Conservation (phyloP, 805 yeast genomes). For the Maudiozyma serrabonitensis region DNA sequence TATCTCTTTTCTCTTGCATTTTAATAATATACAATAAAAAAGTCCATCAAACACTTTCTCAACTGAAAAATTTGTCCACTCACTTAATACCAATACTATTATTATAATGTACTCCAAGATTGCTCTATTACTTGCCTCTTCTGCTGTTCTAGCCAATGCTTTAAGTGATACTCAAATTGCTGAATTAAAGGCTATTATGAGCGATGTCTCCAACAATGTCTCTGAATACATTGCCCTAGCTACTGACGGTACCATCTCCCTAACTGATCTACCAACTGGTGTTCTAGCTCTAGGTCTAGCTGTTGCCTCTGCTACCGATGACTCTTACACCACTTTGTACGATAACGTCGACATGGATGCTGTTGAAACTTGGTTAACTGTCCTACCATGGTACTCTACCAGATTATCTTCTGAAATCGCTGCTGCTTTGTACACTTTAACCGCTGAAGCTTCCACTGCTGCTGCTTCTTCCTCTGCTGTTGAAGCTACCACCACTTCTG, state of each 20-base stretch:
- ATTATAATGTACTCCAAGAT: conserved; percentile 8
- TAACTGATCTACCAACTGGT: conserved; percentile 10
- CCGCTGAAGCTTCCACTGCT: background rate
- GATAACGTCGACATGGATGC: conserved; percentile 19
- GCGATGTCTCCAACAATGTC: conserved; percentile 9
- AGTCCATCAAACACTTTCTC: background rate
- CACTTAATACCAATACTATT: background rate
- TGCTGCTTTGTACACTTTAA: conserved; percentile 4
- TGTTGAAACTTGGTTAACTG: conserved; percentile 22
- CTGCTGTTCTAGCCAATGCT: conserved; percentile 9
- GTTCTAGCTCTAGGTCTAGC: conserved; percentile 12
- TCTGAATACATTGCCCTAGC: conserved; percentile 8
- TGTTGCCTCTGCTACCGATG: conserved; percentile 27
- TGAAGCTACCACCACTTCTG: conserved; percentile 5
- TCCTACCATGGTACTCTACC: conserved; percentile 29
- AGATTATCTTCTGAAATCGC: conserved; percentile 15
- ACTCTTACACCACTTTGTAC: conserved; percentile 27
- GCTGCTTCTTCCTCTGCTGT: conserved; percentile 1
- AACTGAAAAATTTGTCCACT: background rate
- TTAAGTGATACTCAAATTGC: conserved; percentile 8
- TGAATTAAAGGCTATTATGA: conserved; percentile 11
- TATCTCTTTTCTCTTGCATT: too few species aligned
- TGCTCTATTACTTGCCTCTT: conserved; percentile 7
- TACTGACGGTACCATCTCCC: conserved; percentile 2
- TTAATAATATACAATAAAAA: background rate